Conservation (phyloP, 345 rosid species). For the Iberis pinnata region DNA sequence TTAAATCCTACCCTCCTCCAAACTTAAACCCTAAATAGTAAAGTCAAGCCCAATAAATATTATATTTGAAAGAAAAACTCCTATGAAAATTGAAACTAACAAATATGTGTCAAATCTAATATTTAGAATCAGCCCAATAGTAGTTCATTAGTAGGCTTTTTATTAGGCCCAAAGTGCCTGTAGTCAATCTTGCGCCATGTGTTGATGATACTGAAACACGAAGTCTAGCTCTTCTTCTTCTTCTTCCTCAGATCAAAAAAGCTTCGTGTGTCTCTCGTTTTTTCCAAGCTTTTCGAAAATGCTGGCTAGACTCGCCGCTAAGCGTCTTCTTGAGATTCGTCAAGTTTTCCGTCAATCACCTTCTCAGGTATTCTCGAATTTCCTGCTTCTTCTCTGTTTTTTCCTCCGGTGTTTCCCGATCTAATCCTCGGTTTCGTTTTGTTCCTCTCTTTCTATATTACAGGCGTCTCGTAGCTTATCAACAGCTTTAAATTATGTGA, state of each 20-base stretch:
- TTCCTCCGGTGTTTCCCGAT: slow-evolving; percentile 16
- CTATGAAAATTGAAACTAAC: too few species aligned
- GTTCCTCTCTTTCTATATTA: background rate
- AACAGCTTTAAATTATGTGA: slow-evolving; percentile 86
- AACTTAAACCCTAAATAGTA: too few species aligned
- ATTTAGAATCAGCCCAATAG: too few species aligned
- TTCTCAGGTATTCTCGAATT: slow-evolving; percentile 40
- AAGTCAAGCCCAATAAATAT: too few species aligned
- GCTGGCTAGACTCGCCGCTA: slow-evolving; percentile 70
- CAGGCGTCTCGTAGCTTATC: slow-evolving; percentile 69
- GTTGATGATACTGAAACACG: slow-evolving; percentile 14
- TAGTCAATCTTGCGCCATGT: slow-evolving; percentile 17
- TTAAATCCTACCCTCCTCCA: too few species aligned
- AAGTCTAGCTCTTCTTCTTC: slow-evolving; percentile 5
- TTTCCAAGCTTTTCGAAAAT: slow-evolving; percentile 37
- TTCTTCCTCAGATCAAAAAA: slow-evolving; percentile 21
- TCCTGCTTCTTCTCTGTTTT: background rate
- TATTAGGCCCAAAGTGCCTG: background rate
- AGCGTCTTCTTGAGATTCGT: slow-evolving; percentile 77
- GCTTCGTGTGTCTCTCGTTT: slow-evolving; percentile 18
- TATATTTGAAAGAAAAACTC: too few species aligned
- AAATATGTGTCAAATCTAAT: too few species aligned
- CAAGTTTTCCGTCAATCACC: slow-evolving; percentile 53
- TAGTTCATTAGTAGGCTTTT: too few species aligned
- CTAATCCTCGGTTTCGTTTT: slow-evolving; percentile 16